Conservation (phyloP, 169 alveolate genomes). For the Blepharisma undulans region DNA sequence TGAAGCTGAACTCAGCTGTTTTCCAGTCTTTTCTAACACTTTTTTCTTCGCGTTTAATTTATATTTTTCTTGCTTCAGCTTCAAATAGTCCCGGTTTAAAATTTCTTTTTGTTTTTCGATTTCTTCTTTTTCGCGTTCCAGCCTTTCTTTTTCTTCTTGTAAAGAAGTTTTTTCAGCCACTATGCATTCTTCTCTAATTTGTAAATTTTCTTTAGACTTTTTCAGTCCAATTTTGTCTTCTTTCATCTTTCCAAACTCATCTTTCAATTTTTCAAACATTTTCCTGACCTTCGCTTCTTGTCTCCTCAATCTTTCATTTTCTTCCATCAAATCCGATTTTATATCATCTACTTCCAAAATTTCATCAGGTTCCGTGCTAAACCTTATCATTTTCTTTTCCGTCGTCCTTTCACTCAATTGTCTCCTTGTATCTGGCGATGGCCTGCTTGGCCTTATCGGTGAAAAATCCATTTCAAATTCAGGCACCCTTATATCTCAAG, state of each 20-base stretch:
- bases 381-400: background rate
- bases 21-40: background rate
- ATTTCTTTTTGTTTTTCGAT: background rate
- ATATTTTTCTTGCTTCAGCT: background rate
- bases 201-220: background rate
- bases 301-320: background rate
- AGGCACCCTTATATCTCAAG: background rate
- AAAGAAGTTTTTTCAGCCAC: background rate
- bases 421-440: background rate
- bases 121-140: constrained; percentile 6
- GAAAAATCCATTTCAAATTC: background rate
- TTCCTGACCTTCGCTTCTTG: background rate
- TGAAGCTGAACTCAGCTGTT: background rate
- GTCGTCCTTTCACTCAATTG: background rate
- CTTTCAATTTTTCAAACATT: background rate
- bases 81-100: background rate
- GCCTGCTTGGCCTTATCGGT: background rate
- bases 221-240: background rate
- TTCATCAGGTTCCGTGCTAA: background rate
- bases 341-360: background rate
- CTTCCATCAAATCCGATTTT: background rate
- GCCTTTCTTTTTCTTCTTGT: background rate
- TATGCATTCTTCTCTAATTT: constrained; percentile 9
- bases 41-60: background rate
- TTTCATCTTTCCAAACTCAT: background rate